Evolutionary conservation across 352 stramenopile genomes (phyloP).

Genomic region (Phytophthora palmivora): DNA sequence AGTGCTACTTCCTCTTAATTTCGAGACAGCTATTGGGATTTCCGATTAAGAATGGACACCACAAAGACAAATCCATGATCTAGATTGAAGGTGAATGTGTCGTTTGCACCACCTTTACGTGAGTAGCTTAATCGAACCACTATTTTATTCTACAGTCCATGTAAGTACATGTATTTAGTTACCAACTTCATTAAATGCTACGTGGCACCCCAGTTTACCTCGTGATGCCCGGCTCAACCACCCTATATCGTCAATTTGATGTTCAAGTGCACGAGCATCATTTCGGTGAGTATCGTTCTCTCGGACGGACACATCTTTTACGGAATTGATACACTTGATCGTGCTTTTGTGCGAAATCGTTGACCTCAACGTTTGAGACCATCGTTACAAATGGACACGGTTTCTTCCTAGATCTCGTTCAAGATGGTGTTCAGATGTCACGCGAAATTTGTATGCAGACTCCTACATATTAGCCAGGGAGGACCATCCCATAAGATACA

Average conservation of each 20-base stretch:
- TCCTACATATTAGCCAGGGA: no score
- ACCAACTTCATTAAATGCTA: slow-evolving; percentile 7
- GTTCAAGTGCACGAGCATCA: neutral
- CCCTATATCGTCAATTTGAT: slow-evolving; percentile 2
- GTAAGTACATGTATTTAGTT: no score
- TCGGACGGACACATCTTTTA: slow-evolving; percentile 10
- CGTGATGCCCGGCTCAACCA: slow-evolving; percentile 6
- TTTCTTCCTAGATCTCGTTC: slow-evolving; percentile 14
- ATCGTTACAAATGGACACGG: slow-evolving; percentile 21
- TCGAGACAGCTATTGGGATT: no score
- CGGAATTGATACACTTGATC: neutral
- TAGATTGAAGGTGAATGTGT: neutral
- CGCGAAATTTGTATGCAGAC: neutral
- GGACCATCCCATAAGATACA: no score
- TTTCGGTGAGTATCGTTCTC: slow-evolving; percentile 13
- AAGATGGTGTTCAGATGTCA: slow-evolving; percentile 14
- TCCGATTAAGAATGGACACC: neutral
- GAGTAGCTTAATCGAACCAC: no score
- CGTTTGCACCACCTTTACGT: slow-evolving; percentile 5
- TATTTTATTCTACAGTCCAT: no score
- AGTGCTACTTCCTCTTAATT: no score
- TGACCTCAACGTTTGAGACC: slow-evolving; percentile 27
- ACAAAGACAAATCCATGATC: neutral
- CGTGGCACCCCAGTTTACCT: no score
- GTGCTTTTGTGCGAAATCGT: slow-evolving; percentile 2